Conservation (phyloP, 192 early-diverging fungal genomes). For the Coemansia sp. region DNA sequence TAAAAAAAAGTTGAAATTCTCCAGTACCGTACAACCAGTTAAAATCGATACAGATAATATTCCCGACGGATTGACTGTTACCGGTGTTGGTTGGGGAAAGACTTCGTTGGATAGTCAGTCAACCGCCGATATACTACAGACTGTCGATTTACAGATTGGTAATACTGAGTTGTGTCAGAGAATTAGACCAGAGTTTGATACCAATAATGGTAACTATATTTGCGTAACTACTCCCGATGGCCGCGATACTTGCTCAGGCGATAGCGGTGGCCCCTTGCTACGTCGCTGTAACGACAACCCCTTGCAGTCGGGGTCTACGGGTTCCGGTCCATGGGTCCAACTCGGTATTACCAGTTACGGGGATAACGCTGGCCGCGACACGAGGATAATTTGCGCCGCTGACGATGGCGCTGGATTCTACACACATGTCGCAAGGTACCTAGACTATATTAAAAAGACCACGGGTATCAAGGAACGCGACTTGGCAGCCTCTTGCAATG, state of each 20-base stretch:
- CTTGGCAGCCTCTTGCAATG: slow-evolving; percentile 33
- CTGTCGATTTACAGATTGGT: slow-evolving; percentile 32
- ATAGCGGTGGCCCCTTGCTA: slow-evolving; percentile 45
- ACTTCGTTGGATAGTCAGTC: slow-evolving; percentile 20
- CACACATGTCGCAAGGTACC: slow-evolving; percentile 45
- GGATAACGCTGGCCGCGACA: slow-evolving; percentile 17
- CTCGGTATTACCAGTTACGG: slow-evolving; percentile 56
- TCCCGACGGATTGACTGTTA: slow-evolving; percentile 28
- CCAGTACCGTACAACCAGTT: slow-evolving; percentile 35
- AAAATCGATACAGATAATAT: slow-evolving; percentile 32
- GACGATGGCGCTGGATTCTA: slow-evolving; percentile 52
- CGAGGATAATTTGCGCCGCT: slow-evolving; percentile 32
- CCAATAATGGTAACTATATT: slow-evolving; percentile 47
- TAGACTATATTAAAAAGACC: slow-evolving; percentile 41
- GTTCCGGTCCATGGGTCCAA: slow-evolving; percentile 40
- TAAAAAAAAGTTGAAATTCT: slow-evolving; percentile 31
- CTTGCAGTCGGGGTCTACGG: not conserved
- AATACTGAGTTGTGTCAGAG: slow-evolving; percentile 25
- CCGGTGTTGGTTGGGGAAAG: slow-evolving; percentile 53
- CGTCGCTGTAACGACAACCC: slow-evolving; percentile 20
- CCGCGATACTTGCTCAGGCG: slow-evolving; percentile 48
- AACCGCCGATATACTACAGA: slow-evolving; percentile 27
- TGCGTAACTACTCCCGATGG: slow-evolving; percentile 51
- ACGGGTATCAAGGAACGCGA: slow-evolving; percentile 29
- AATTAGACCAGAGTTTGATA: slow-evolving; percentile 21